phyloP scores from a whole-genome alignment of 257 asterid genomes.

The Solanum clarkiae region DNA sequence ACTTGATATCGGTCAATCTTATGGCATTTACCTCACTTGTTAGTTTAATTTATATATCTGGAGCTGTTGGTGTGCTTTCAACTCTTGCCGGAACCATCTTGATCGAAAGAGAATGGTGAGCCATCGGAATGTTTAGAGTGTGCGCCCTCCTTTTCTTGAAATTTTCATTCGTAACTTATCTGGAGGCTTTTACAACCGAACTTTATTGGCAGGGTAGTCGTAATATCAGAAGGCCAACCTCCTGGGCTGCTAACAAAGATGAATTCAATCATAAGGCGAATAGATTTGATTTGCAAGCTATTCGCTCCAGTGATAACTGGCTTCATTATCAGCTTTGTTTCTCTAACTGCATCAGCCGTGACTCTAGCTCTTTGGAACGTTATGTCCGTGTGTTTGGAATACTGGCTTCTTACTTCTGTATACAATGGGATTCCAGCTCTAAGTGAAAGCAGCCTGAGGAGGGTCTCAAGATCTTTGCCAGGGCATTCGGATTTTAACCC shows the following conservation, averaged over 20 bases:
- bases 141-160: not conserved
- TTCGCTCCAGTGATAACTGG: conserved; percentile 75
- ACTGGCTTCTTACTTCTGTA: conserved; percentile 66
- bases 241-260: conserved; percentile 45
- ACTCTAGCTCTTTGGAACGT: conserved; percentile 58
- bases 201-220: conserved; percentile 63
- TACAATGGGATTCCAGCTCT: conserved; percentile 62
- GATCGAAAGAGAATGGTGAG: conserved; percentile 91
- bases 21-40: conserved; percentile 33
- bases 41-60: conserved; percentile 47
- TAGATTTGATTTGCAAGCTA: conserved; percentile 65
- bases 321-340: conserved; percentile 71
- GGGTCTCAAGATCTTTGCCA: conserved; percentile 16
- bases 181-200: not conserved
- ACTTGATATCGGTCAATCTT: conserved; percentile 23
- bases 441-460: conserved; percentile 28
- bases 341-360: conserved; percentile 70
- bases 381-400: conserved; percentile 55
- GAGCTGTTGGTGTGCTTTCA: conserved; percentile 76
- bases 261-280: conserved; percentile 77
- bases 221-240: conserved; percentile 69
- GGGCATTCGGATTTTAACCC: conserved; percentile 13
- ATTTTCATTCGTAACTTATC: not conserved
- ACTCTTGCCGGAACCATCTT: conserved; percentile 87
- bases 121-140: not conserved